Evolutionary conservation across 176 grass and related monocot species (phyloP), one percentile per base, ranked within the genome.

Genomic region (Musa itinerans): DNA sequence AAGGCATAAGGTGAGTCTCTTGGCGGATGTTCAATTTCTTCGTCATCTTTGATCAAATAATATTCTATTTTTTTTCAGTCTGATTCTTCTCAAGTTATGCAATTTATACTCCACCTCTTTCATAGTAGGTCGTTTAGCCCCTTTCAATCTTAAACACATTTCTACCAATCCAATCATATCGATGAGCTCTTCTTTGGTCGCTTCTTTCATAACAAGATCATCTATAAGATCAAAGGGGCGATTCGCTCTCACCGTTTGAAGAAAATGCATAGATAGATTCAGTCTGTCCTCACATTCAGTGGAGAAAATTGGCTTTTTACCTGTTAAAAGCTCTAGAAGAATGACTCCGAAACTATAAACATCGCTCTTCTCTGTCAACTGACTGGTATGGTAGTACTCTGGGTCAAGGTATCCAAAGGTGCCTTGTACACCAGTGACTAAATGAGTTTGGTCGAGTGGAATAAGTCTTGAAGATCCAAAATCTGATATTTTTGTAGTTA

Each of bases 261-360:
- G 1, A 68, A 17, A 23, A 14, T n/a, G 9, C 11, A 48, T 68
- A 16, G 27, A 11, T 34, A 68, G 27, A 68, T 68, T 68, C 2
- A 3, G 10, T 68, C 8, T 10, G 27, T 29, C 22, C 0, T 48
- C 23, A 1, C 2, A 12, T 3, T 34, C 3, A 1, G 23, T 43
- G 2, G 16, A 3, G 16, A 4, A 68, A 0, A 68, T 27, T 14
- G 65, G 65, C 2, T 68, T 68, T 16, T 68, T 43, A 13, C 65
- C 65, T 49, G 65, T 68, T 34, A 68, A 68, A 4, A 34, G 10
- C 1, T 61, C 57, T 26, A 26, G 64, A 14, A 67, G 64, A 27
- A 67, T 67, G 12, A 67, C 64, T 27, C 64, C 64, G 15, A 67
- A 67, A 12, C 64, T 67, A 34, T 67, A 67, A 29, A 67, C 64